Evolutionary conservation across 495 filamentous ascomycete genomes (phyloP), one percentile per base, ranked within the genome.

Genomic region (Xylaria curta): DNA sequence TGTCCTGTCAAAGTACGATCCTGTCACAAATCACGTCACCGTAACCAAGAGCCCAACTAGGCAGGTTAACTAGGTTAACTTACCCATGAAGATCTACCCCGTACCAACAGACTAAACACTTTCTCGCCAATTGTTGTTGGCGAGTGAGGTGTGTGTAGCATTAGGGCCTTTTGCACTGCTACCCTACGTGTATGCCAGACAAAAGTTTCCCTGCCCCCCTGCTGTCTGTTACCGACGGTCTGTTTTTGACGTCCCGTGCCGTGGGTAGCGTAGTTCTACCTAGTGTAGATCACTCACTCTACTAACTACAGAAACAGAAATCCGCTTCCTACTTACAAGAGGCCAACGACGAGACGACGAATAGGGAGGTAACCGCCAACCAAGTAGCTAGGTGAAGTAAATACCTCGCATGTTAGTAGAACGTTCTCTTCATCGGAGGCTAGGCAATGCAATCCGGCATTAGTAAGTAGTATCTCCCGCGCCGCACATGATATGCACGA

Each of bases 21-120:
- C 42, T 19, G 56, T 69, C 67, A 69, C 67, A 51, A 51, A 69
- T 69, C 68, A 70, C 68, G 59, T 70, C 68, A 70, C 68, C 44
- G 10, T 28, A 13, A 42, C 56, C 44, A 8, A 12, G n/a, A 38
- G n/a, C 58, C 19, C 19, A 38, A 17, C 13, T 17, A 17, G 53
- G 53, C 6, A 31, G 53, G 53, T 56, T 54, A n/a, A n/a, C n/a
- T n/a, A 54, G 51, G 51, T 54, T 26, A 54, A 44, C 42, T 17
- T 49, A 24, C 47, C 47, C 47, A 31, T 58, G 53, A 28, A 0
- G 3, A 28, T 56, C 51, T 8, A 31, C 28, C 17, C 33, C 33
- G 33, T 38, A 60, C 58, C n/a, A 60, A 60, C 58, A 38, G 8
- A 8, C 6, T n/a, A n/a, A n/a, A n/a, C n/a, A n/a, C n/a, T 36